Percentiles rank a stretch among this genome's conserved stretches.
phyloP scores from a whole-genome alignment of 2,329 filamentous ascomycete genomes.

The Colletotrichum sp. region DNA sequence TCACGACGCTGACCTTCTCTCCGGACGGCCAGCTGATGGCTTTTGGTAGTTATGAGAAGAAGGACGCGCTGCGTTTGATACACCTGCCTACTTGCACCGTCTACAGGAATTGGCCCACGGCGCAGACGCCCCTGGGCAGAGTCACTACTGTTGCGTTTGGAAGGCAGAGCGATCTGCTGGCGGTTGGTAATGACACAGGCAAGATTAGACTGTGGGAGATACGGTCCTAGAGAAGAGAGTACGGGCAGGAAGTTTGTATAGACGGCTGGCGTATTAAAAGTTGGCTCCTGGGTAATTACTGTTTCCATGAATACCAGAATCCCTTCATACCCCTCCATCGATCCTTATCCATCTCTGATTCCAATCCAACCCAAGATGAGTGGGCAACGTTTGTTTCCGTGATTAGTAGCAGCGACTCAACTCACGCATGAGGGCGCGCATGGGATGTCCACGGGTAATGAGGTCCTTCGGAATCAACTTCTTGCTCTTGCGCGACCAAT shows the following conservation, averaged over 20 bases:
- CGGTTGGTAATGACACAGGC: constrained; percentile 87
- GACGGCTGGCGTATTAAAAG: background rate
- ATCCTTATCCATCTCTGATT: background rate
- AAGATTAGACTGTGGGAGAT: constrained; percentile 94
- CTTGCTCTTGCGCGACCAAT: constrained; percentile 35
- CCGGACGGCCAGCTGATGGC: constrained; percentile 88
- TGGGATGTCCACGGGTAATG: constrained; percentile 43
- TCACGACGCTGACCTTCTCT: constrained; percentile 80
- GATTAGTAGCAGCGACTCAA: background rate
- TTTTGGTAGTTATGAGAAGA: constrained; percentile 86
- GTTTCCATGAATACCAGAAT: background rate
- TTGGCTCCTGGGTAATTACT: background rate
- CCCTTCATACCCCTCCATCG: background rate
- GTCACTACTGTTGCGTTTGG: constrained; percentile 77
- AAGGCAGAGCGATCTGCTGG: constrained; percentile 70
- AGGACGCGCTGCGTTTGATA: constrained; percentile 83
- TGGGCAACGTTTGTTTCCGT: background rate
- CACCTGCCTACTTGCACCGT: constrained; percentile 93
- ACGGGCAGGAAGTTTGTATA: background rate
- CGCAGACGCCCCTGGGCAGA: constrained; percentile 83
- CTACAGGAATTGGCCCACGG: constrained; percentile 96
- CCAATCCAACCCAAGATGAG: background rate
- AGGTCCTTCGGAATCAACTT: constrained; percentile 49
- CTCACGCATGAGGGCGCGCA: constrained; percentile 35
- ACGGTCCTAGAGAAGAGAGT: constrained; percentile 51